Conservation (phyloP, 306 rosid species). For the Parietaria judaica region DNA sequence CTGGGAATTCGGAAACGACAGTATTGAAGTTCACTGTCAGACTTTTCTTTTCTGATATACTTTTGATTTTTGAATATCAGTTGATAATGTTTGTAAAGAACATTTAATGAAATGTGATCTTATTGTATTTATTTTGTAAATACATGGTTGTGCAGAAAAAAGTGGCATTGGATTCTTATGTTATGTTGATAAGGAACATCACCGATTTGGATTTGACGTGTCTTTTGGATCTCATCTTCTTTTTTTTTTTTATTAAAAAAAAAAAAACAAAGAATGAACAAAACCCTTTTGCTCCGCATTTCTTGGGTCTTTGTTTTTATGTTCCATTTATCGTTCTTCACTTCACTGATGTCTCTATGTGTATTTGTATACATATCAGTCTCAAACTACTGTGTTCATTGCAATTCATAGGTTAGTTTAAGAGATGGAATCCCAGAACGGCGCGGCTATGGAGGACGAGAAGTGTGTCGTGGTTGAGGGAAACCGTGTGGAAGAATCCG, state of each 20-base stretch:
- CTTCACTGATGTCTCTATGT: neutral
- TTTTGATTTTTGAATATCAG: too few relatives aligned
- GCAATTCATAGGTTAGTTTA: conserved; percentile 3
- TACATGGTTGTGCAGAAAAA: neutral
- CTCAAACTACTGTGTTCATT: neutral
- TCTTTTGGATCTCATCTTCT: conserved; percentile 12
- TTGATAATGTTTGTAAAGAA: too few relatives aligned
- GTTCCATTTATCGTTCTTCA: neutral
- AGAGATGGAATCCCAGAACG: conserved; percentile 67
- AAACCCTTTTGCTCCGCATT: neutral
- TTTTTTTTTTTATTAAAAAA: conserved; percentile 1
- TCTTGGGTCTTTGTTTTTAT: conserved; percentile 3
- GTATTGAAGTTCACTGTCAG: neutral
- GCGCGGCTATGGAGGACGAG: conserved; percentile 59
- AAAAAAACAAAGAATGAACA: too few relatives aligned
- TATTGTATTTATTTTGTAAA: too few relatives aligned
- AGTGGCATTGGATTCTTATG: conserved; percentile 10
- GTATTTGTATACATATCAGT: neutral
- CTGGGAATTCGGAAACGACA: neutral
- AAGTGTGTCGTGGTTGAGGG: conserved; percentile 43
- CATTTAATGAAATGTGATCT: too few relatives aligned
- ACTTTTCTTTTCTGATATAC: too few relatives aligned
- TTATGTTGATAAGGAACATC: neutral
- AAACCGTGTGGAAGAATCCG: conserved; percentile 28
- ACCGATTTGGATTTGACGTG: neutral